Percentiles rank a stretch among this genome's conserved stretches.
phyloP scores from a whole-genome alignment of 164 flowering plant species.

The Akebia trifoliata region DNA sequence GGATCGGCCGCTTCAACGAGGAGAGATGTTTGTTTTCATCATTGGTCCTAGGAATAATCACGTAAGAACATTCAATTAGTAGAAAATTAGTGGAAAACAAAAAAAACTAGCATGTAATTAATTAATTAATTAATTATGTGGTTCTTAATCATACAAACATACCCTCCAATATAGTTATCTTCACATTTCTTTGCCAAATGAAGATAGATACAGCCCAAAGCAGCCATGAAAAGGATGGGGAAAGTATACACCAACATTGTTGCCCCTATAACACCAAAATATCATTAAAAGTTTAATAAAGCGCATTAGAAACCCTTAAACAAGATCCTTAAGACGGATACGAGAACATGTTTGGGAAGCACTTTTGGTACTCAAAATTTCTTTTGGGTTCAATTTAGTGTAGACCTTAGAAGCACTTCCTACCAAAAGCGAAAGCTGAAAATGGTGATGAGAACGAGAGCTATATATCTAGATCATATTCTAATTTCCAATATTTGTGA shows the following conservation, averaged over 20 bases:
- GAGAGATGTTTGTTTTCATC: slow-evolving; percentile 4
- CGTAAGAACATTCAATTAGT: too few species aligned
- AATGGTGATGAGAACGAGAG: too few species aligned
- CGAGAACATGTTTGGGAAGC: too few species aligned
- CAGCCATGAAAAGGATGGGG: slow-evolving; percentile 51
- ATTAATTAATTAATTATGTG: too few species aligned
- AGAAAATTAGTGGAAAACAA: not conserved
- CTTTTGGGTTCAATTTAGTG: too few species aligned
- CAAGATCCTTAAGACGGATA: too few species aligned
- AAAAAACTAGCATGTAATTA: not conserved
- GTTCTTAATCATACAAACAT: not conserved
- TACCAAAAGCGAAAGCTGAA: too few species aligned
- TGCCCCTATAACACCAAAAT: slow-evolving; percentile 25
- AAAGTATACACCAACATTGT: slow-evolving; percentile 39
- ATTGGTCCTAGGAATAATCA: slow-evolving; percentile 7
- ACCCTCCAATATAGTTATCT: slow-evolving; percentile 23
- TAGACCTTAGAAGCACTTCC: too few species aligned
- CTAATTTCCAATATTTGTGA: too few species aligned
- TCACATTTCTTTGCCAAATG: slow-evolving; percentile 42
- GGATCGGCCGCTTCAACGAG: slow-evolving; percentile 40
- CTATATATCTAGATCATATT: too few species aligned
- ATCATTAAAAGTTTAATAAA: not conserved
- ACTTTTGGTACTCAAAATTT: too few species aligned
- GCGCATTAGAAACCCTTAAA: too few species aligned
- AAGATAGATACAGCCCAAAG: slow-evolving; percentile 54